Evolutionary conservation across 805 yeast genomes (phyloP).

Genomic region (Kockiozyma suomiensis): DNA sequence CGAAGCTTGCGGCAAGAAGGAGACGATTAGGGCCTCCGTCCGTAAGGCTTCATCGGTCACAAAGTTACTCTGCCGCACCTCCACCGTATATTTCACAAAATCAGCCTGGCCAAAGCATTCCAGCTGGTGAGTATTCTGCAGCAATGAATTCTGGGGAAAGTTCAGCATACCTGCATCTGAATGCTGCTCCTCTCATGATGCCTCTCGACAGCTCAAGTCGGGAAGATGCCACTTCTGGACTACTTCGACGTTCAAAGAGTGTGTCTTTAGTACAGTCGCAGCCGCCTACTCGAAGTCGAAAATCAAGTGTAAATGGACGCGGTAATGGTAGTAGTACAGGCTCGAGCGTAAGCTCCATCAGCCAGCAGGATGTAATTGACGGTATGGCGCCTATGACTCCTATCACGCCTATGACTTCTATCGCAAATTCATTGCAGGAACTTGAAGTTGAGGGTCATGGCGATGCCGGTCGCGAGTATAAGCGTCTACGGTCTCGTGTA

Average conservation of each 20-base stretch:
- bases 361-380: background rate
- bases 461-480: slow-evolving; percentile 20
- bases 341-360: slow-evolving; percentile 1
- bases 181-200: background rate
- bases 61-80: slow-evolving; percentile 23
- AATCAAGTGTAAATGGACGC: slow-evolving; percentile 8
- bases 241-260: slow-evolving; percentile 26
- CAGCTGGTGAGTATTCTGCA: background rate
- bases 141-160: background rate
- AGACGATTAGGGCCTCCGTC: slow-evolving; percentile 28
- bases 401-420: slow-evolving; percentile 10
- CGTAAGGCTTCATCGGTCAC: slow-evolving; percentile 27
- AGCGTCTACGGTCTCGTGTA: slow-evolving; percentile 17
- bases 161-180: background rate
- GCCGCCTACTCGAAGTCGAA: slow-evolving; percentile 18
- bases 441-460: slow-evolving; percentile 21
- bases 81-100: too few relatives aligned
- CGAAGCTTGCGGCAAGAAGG: slow-evolving; percentile 27
- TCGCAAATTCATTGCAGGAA: slow-evolving; percentile 1
- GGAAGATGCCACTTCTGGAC: background rate
- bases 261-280: slow-evolving; percentile 23
- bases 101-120: too few relatives aligned
- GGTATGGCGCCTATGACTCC: slow-evolving; percentile 11
- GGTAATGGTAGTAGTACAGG: background rate
- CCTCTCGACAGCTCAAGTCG: background rate